Percentiles rank a stretch among this genome's conserved stretches.
Evolutionary conservation across 371 early-diverging fungal species (phyloP).

Genomic region (Rhizopus sp.): DNA sequence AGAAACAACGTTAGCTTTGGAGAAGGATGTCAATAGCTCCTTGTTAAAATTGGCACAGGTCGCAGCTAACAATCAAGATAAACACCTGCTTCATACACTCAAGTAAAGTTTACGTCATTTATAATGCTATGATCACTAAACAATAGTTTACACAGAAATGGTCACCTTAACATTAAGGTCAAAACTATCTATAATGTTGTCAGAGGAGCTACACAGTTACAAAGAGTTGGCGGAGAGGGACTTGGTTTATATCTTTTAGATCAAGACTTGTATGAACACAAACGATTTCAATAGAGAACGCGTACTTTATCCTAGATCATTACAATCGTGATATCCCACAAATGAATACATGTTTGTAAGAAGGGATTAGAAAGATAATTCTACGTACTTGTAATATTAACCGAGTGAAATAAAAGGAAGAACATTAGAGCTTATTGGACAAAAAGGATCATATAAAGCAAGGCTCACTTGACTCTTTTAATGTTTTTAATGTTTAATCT

Average conservation of each 20-base stretch:
- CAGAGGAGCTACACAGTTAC: slow-evolving; percentile 52
- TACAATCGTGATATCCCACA: too few relatives aligned
- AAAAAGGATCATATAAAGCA: too few relatives aligned
- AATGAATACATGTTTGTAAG: too few relatives aligned
- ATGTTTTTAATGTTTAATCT: too few relatives aligned
- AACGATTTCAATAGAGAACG: slow-evolving; percentile 8
- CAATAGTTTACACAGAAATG: slow-evolving; percentile 16
- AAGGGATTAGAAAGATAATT: too few relatives aligned
- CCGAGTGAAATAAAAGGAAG: too few relatives aligned
- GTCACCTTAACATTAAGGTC: slow-evolving; percentile 42
- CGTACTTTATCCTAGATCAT: too few relatives aligned
- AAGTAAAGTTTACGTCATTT: slow-evolving; percentile 38
- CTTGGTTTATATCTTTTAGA: slow-evolving; percentile 54
- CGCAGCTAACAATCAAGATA: slow-evolving; percentile 52
- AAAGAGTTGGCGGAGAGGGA: slow-evolving; percentile 55
- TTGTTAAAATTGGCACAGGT: slow-evolving; percentile 56
- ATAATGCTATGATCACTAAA: neutral
- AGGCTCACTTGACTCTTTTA: too few relatives aligned
- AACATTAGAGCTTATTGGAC: too few relatives aligned
- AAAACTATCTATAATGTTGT: slow-evolving; percentile 49
- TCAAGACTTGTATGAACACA: slow-evolving; percentile 37
- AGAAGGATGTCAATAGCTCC: slow-evolving; percentile 64
- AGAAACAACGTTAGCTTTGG: slow-evolving; percentile 41
- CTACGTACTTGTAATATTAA: too few relatives aligned
- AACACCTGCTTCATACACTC: slow-evolving; percentile 58